phyloP scores from a whole-genome alignment of 208 protist genomes.

The Crithidia fasciculata region DNA sequence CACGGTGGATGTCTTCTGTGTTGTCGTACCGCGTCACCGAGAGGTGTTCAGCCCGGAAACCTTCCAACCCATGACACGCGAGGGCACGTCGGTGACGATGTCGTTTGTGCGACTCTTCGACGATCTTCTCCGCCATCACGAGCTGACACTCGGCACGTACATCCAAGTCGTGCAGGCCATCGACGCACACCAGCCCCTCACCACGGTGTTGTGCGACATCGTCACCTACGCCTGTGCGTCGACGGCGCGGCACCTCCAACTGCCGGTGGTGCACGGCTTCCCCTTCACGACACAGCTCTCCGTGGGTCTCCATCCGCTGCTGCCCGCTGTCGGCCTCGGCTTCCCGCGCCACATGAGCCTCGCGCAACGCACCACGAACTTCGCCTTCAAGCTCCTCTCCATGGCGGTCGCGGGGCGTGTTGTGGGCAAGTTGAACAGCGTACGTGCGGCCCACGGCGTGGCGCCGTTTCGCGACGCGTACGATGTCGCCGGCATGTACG shows the following conservation, averaged over 20 bases:
- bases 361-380: constrained; percentile 32
- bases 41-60: constrained; percentile 25
- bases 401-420: not conserved
- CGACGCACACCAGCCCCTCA: constrained; percentile 40
- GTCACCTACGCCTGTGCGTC: constrained; percentile 43
- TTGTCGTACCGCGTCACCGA: constrained; percentile 28
- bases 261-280: constrained; percentile 45
- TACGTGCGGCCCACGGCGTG: constrained; percentile 27
- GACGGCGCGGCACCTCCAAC: constrained; percentile 32
- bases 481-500: constrained; percentile 52
- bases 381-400: constrained; percentile 27
- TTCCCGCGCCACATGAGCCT: constrained; percentile 41
- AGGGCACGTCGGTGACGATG: constrained; percentile 10
- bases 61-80: constrained; percentile 26
- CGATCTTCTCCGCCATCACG: constrained; percentile 44
- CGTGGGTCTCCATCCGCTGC: constrained; percentile 38
- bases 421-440: constrained; percentile 35
- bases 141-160: constrained; percentile 39
- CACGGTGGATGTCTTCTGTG: constrained; percentile 35
- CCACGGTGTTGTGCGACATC: constrained; percentile 54
- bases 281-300: constrained; percentile 48
- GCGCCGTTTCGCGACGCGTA: constrained; percentile 29
- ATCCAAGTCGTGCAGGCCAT: constrained; percentile 22
- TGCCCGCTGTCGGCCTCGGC: constrained; percentile 47
- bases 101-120: constrained; percentile 25